phyloP scores from a whole-genome alignment of 345 rosid genomes.

The Rhizophora mangle region DNA sequence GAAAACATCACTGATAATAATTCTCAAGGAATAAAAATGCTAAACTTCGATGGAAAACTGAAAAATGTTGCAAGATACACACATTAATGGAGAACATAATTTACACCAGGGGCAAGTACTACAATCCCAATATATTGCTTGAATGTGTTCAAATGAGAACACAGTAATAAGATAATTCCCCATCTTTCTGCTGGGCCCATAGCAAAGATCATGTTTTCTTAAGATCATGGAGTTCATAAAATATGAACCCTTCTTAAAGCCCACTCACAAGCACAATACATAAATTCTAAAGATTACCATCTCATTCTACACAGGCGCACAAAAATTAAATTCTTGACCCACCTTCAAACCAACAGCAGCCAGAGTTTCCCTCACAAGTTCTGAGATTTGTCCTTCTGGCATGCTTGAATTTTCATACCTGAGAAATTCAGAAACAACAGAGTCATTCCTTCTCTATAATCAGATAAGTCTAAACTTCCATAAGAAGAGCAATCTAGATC shows the following conservation, averaged over 20 bases:
- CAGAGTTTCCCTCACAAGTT: conserved; percentile 81
- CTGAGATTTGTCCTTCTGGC: conserved; percentile 70
- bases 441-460: conserved; percentile 1
- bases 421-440: conserved; percentile 13
- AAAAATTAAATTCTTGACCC: conserved; percentile 6
- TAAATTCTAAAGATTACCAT: background rate
- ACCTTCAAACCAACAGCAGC: conserved; percentile 98
- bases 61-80: background rate
- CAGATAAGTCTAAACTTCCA: background rate
- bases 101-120: background rate
- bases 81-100: background rate
- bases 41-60: background rate
- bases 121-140: background rate
- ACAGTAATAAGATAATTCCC: background rate
- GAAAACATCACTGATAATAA: background rate
- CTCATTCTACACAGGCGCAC: background rate
- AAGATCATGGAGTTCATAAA: no score
- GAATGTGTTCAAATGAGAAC: background rate
- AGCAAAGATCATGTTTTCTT: no score
- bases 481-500: conserved; percentile 16
- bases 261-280: background rate
- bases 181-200: no score
- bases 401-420: conserved; percentile 82
- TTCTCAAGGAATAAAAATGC: background rate
- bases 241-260: no score